Base-by-base conservation (phyloP, 345 rosid species). In the Pistacia vera region DNA sequence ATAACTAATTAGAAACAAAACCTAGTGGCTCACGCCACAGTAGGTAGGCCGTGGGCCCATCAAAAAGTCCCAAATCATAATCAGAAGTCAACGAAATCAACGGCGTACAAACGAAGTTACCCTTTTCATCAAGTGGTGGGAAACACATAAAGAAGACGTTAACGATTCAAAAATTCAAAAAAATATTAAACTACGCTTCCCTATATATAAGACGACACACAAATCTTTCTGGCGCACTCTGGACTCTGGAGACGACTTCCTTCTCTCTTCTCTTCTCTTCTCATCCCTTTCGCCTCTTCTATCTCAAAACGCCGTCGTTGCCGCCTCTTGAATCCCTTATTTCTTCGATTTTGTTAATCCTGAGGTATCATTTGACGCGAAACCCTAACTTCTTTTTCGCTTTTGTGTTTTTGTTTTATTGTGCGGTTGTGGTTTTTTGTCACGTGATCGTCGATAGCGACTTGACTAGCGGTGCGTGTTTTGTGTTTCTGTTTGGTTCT, bases 81-180 rank as follows among this genome's bases (percentile, higher is more conserved):
- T 16, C 57, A 54, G 18, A 54, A 0, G 57, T 16, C 57, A 54
- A 67, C 7, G 4, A 66, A 0, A 1, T 14, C 36, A 48, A 48
- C 57, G 70, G 36, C 33, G 70, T 22, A 8, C 2, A 25, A 11
- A 48, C 57, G 56, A 2, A 66, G 12, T 22, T 17, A 25, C 70
- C 11, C 2, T 22, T 3, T 8, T 0, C n/a, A 46, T 72, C 75
- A 10, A 46, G 22, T 36, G 44, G 22, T 28, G 41, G 78, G 81
- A 75, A 70, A 73, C 68, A 20, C 20, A 12, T 2, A 48, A 22
- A 30, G 12, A 73, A 63, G 81, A 81, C 83, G 83, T 73, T 77
- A 28, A 69, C 64, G 63, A 78, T 81, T 81, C 75, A 73, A 81
- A 81, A 35, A 68, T 77, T 77, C 57, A 70, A 80, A 80, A 58